Percentiles rank a stretch among this genome's conserved stretches.
Conservation (phyloP, 306 rosid species). For the Canavalia gladiata region DNA sequence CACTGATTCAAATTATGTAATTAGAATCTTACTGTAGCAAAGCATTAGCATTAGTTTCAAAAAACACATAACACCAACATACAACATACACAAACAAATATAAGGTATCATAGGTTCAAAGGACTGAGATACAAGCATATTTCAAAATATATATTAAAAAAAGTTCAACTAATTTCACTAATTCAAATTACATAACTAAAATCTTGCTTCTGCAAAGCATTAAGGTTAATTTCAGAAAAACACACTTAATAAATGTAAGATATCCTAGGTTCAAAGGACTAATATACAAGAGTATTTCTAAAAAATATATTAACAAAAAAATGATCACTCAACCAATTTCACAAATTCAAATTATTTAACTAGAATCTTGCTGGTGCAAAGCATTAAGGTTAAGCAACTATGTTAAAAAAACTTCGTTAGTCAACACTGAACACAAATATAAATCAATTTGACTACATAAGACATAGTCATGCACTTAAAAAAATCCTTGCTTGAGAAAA, state of each 20-base stretch:
- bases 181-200: no score
- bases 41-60: background rate
- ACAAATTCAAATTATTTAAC: slow-evolving; percentile 4
- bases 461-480: background rate
- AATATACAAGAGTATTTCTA: background rate
- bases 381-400: background rate
- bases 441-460: slow-evolving; percentile 18
- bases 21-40: background rate
- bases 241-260: slow-evolving; percentile 3
- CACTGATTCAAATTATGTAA: background rate
- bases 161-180: no score
- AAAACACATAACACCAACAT: no score
- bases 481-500: slow-evolving; percentile 8
- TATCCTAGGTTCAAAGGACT: background rate
- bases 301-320: background rate
- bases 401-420: background rate
- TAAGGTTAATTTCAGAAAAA: background rate
- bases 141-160: no score
- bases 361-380: slow-evolving; percentile 21
- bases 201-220: no score
- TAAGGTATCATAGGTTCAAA: no score
- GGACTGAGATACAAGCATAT: no score
- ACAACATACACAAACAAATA: no score
- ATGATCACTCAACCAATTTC: background rate
- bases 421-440: background rate